These are phyloP conservation scores for Acanthamoeba sp. DNA, from an alignment of 208 protist genomes.

Conservation along the genomic window DNA sequence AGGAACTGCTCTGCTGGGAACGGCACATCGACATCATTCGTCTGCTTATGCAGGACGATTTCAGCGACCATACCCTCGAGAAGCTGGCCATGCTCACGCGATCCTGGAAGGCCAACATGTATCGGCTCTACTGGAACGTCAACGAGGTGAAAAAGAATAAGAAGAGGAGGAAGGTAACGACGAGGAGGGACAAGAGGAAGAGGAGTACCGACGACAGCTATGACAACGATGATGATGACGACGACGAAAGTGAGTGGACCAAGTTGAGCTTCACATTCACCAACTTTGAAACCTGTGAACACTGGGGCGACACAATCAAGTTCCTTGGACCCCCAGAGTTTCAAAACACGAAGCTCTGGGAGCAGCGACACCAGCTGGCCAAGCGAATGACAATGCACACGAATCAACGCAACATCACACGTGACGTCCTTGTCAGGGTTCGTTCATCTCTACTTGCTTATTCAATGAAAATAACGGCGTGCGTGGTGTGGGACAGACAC, in stretches of 20 bases:
- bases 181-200: neutral
- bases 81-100: no score
- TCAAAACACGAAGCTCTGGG: neutral
- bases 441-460: no score
- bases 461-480: no score
- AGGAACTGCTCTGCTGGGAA: neutral
- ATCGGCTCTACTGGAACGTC: no score
- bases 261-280: neutral
- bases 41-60: neutral
- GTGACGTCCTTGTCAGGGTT: neutral
- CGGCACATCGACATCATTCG: neutral
- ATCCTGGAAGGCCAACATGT: no score
- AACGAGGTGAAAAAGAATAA: no score
- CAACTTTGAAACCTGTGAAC: neutral
- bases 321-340: neutral
- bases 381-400: neutral
- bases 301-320: neutral
- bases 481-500: no score
- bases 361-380: neutral
- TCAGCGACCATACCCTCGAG: no score
- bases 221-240: rapidly evolving
- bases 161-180: no score
- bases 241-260: no score
- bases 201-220: no score
- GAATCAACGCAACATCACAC: neutral